Percentiles rank a stretch among this genome's conserved stretches.
These are phyloP conservation scores for Magnusiomyces starmeri DNA, from an alignment of 1,139 yeast genomes.

Conservation along the genomic window DNA sequence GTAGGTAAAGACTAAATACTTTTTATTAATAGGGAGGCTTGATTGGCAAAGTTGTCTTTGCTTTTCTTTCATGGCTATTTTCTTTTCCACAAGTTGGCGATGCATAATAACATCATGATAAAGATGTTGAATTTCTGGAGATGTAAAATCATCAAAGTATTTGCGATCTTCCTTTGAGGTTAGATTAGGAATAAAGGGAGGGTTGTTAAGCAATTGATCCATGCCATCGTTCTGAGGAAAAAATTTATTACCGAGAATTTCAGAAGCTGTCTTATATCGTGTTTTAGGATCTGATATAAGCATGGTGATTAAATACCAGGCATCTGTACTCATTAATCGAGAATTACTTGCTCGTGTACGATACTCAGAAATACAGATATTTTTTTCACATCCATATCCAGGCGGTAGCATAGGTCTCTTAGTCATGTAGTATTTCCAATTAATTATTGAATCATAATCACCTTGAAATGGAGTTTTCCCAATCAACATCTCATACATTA, in stretches of 20 bases:
- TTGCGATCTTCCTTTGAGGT: conserved; percentile 14
- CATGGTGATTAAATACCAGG: conserved; percentile 12
- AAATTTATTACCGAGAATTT: conserved; percentile 12
- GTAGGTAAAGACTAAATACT: conserved; percentile 14
- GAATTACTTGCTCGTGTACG: too few species aligned
- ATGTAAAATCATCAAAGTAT: conserved; percentile 17
- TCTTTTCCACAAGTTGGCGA: conserved; percentile 10
- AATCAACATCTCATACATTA: conserved; percentile 15
- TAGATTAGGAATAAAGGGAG: conserved; percentile 15
- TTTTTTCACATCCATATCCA: background rate
- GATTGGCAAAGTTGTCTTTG: conserved; percentile 4
- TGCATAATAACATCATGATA: conserved; percentile 16
- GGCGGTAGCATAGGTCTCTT: background rate
- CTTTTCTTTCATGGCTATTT: conserved; percentile 10
- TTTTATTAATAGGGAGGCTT: background rate
- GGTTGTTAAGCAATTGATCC: background rate
- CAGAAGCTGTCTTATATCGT: conserved; percentile 10
- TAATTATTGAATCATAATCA: conserved; percentile 10
- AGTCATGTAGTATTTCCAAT: background rate
- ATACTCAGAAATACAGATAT: background rate
- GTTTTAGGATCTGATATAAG: conserved; percentile 8
- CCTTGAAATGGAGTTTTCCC: conserved; percentile 17
- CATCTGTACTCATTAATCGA: background rate
- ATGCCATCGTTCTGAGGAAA: conserved; percentile 9
- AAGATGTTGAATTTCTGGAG: conserved; percentile 16